These are phyloP conservation scores for Gastrodia elata DNA, from an alignment of 106 monocot species.

Conservation along the genomic window DNA sequence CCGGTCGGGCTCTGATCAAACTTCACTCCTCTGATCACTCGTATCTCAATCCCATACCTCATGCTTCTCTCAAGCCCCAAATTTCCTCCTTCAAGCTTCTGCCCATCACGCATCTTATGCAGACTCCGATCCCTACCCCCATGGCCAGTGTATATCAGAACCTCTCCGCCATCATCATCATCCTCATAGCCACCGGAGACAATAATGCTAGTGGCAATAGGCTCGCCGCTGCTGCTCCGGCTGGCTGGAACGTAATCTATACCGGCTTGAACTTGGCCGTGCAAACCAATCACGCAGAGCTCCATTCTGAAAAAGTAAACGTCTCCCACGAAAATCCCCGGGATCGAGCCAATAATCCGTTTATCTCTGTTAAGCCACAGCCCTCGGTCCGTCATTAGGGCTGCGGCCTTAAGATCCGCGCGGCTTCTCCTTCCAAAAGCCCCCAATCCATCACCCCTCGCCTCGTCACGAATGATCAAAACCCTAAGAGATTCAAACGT, in stretches of 20 bases:
- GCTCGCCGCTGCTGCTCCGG: slow-evolving; percentile 35
- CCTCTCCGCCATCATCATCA: slow-evolving; percentile 52
- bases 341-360: slow-evolving; percentile 78
- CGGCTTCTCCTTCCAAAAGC: slow-evolving; percentile 19
- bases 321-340: slow-evolving; percentile 78
- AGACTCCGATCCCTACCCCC: slow-evolving; percentile 43
- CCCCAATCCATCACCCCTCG: slow-evolving; percentile 13
- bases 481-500: slow-evolving; percentile 63
- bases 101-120: slow-evolving; percentile 21
- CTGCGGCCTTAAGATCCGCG: slow-evolving; percentile 54
- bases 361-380: slow-evolving; percentile 82
- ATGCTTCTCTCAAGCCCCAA: slow-evolving; percentile 54
- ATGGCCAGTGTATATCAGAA: slow-evolving; percentile 60
- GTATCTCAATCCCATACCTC: slow-evolving; percentile 61
- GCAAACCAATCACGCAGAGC: slow-evolving; percentile 80
- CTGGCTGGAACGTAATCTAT: slow-evolving; percentile 48
- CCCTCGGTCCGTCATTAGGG: slow-evolving; percentile 48
- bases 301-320: slow-evolving; percentile 87
- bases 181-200: slow-evolving; percentile 80
- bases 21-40: slow-evolving; percentile 53
- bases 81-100: slow-evolving; percentile 64
- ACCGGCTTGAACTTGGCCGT: slow-evolving; percentile 93
- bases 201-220: slow-evolving; percentile 63
- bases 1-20: slow-evolving; percentile 23
- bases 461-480: slow-evolving; percentile 39